phyloP scores from a whole-genome alignment of 2,329 filamentous ascomycete species.

The Aspergillus eucalypticola region DNA sequence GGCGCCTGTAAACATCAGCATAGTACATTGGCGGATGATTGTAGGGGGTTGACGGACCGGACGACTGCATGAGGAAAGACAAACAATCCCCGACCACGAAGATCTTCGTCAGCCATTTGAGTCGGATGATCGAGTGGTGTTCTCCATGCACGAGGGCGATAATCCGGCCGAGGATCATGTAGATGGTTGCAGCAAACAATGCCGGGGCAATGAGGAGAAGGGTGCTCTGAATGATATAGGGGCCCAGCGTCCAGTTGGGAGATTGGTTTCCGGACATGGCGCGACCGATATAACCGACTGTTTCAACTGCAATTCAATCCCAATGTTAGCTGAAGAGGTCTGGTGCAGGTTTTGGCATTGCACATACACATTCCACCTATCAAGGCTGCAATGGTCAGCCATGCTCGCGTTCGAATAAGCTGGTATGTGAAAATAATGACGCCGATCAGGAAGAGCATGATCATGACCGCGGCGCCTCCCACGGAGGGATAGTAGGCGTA shows the following conservation, averaged over 20 bases:
- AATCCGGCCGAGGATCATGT: constrained; percentile 51
- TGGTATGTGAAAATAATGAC: not conserved
- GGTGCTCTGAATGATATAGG: constrained; percentile 11
- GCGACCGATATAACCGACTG: constrained; percentile 13
- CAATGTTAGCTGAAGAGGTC: not conserved
- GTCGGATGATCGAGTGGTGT: constrained; percentile 43
- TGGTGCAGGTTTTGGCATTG: not conserved
- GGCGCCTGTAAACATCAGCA: not conserved
- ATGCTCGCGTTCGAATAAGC: constrained; percentile 4
- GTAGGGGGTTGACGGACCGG: constrained; percentile 11
- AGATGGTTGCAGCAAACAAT: constrained; percentile 52
- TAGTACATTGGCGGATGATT: not conserved
- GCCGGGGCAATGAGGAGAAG: constrained; percentile 47
- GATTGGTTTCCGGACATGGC: constrained; percentile 10
- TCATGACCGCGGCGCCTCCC: constrained; percentile 2
- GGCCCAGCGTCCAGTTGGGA: constrained; percentile 12
- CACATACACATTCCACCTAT: not conserved
- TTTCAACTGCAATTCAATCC: constrained; percentile 5
- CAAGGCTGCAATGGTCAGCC: constrained; percentile 5
- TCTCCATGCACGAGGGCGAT: constrained; percentile 44
- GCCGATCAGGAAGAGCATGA: not conserved
- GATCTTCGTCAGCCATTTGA: constrained; percentile 48
- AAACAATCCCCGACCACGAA: constrained; percentile 52
- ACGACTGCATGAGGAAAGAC: constrained; percentile 48
- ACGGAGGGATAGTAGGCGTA: constrained; percentile 8